These are phyloP conservation scores for Pleurotus platypus DNA, from an alignment of 768 basidiomycete genomes.

Conservation along the genomic window DNA sequence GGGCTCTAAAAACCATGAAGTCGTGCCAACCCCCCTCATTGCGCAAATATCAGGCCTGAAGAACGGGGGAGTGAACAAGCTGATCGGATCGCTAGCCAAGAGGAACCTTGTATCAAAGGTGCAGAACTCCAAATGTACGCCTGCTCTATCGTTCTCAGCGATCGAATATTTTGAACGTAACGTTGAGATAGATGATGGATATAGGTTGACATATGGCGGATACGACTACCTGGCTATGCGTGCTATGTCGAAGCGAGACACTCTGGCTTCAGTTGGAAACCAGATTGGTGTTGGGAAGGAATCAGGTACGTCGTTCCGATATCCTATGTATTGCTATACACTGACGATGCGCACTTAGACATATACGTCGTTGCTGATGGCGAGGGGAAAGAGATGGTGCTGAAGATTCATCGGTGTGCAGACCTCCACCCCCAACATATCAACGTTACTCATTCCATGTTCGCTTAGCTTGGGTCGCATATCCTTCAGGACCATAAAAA, in stretches of 20 bases:
- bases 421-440: background rate
- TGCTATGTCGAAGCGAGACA: conserved; percentile 85
- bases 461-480: conserved; percentile 83
- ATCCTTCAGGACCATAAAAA: conserved; percentile 95
- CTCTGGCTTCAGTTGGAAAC: conserved; percentile 89
- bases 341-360: conserved; percentile 40
- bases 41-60: conserved; percentile 91
- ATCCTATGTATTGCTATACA: background rate
- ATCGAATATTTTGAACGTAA: conserved; percentile 8
- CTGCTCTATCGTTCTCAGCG: background rate
- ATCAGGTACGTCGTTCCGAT: conserved; percentile 54
- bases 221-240: conserved; percentile 95
- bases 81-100: conserved; percentile 87
- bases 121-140: conserved; percentile 86
- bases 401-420: conserved; percentile 88
- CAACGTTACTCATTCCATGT: background rate
- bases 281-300: conserved; percentile 99
- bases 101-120: conserved; percentile 86
- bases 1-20: conserved; percentile 97
- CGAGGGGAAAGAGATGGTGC: conserved; percentile 81
- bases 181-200: conserved; percentile 84
- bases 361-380: conserved; percentile 87
- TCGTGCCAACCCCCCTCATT: conserved; percentile 87
- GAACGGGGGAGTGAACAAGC: conserved; percentile 91
- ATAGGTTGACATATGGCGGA: conserved; percentile 96